Percentiles rank a stretch among this genome's conserved stretches.
Evolutionary conservation across 2,329 filamentous ascomycete species (phyloP).

Genomic region (Ophiostoma fasciatum): DNA sequence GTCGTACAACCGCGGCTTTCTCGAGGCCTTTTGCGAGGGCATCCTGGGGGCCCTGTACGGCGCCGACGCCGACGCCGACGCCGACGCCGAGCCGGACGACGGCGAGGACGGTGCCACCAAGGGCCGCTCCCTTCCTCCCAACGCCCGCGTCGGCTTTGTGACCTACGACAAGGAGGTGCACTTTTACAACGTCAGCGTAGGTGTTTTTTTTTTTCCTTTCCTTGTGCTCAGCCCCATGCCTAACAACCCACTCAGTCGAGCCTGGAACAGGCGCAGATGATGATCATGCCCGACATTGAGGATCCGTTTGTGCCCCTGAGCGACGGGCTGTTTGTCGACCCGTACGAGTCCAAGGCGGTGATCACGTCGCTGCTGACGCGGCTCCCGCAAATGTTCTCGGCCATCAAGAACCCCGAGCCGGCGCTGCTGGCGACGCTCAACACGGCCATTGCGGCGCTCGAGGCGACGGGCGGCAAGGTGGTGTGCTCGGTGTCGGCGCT

Average conservation of each 20-base stretch:
- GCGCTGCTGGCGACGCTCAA: slow-evolving; percentile 74
- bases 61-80: slow-evolving; percentile 38
- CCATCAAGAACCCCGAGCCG: slow-evolving; percentile 80
- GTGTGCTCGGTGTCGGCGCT: slow-evolving; percentile 77
- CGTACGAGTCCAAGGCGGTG: slow-evolving; percentile 67
- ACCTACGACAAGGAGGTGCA: slow-evolving; percentile 95
- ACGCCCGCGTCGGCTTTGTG: slow-evolving; percentile 82
- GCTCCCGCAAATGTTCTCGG: slow-evolving; percentile 74
- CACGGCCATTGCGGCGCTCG: slow-evolving; percentile 68
- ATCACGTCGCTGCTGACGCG: slow-evolving; percentile 77
- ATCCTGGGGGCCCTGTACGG: slow-evolving; percentile 77
- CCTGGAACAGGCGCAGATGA: slow-evolving; percentile 84
- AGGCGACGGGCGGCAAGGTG: slow-evolving; percentile 82
- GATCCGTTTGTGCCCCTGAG: slow-evolving; percentile 90
- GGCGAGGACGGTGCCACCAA: slow-evolving; percentile 38
- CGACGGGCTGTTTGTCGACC: slow-evolving; percentile 87
- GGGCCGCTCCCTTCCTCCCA: slow-evolving; percentile 51
- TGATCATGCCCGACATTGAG: slow-evolving; percentile 95
- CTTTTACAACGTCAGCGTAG: slow-evolving; percentile 86
- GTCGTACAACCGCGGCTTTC: slow-evolving; percentile 75
- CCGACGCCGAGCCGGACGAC: slow-evolving; percentile 35
- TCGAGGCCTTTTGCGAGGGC: slow-evolving; percentile 82
- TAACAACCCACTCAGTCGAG: slow-evolving; percentile 35
- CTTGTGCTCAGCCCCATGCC: too few species aligned
- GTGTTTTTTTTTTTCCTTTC: slow-evolving; percentile 19